Percentiles rank a stretch among this genome's conserved stretches.
Conservation (phyloP, 352 stramenopile genomes). For the Pythium sp. region DNA sequence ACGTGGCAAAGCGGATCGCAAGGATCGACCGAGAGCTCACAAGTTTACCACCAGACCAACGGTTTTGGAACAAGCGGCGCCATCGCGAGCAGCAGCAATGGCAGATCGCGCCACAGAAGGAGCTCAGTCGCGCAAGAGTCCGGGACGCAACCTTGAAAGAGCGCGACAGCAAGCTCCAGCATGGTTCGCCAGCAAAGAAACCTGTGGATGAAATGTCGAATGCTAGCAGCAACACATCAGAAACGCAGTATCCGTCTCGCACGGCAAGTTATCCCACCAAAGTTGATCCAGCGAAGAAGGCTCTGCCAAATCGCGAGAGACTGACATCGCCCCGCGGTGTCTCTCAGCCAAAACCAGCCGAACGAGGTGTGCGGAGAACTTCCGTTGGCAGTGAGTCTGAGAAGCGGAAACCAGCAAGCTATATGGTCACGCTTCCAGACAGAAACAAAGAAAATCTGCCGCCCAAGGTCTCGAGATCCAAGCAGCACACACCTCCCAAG, state of each 20-base stretch:
- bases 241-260: not conserved
- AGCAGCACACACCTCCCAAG: not conserved
- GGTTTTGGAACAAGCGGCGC: slow-evolving; percentile 51
- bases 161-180: not conserved
- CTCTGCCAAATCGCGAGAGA: not conserved
- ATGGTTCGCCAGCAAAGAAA: not conserved
- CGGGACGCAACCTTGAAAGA: not conserved
- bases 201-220: not conserved
- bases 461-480: slow-evolving; percentile 2
- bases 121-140: not conserved
- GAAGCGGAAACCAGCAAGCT: not conserved
- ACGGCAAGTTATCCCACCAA: not conserved
- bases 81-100: slow-evolving; percentile 17
- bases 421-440: not conserved
- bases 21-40: slow-evolving; percentile 62
- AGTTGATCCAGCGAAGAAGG: not conserved
- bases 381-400: not conserved
- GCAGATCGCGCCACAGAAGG: slow-evolving; percentile 1
- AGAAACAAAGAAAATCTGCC: slow-evolving; percentile 10
- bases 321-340: not conserved
- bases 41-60: slow-evolving; percentile 37
- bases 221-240: not conserved
- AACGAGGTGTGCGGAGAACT: not conserved
- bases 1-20: slow-evolving; percentile 66
- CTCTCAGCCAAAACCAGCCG: not conserved